phyloP scores from a whole-genome alignment of 495 filamentous ascomycete genomes.

The Tuber microsphaerosporum region DNA sequence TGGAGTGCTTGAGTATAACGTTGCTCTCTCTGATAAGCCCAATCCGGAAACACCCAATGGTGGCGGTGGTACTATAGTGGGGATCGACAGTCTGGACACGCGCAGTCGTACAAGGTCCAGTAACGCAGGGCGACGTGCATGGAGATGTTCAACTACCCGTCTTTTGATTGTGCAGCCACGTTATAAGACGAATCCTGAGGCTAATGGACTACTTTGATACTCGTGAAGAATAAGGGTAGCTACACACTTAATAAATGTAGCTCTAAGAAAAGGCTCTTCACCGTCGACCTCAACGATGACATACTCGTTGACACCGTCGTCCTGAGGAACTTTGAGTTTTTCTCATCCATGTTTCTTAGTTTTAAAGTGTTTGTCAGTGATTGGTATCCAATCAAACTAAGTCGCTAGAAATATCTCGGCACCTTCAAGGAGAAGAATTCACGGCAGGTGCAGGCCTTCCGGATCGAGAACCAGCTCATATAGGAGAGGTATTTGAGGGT shows the following conservation, averaged over 20 bases:
- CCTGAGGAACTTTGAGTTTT: slow-evolving; percentile 92
- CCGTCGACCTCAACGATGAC: too few relatives aligned
- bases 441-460: slow-evolving; percentile 86
- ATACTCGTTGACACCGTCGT: slow-evolving; percentile 94
- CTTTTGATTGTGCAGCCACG: too few relatives aligned
- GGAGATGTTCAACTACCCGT: too few relatives aligned
- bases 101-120: slow-evolving; percentile 59
- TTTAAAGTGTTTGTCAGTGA: slow-evolving; percentile 87
- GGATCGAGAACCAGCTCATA: slow-evolving; percentile 84
- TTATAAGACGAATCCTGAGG: too few relatives aligned
- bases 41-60: slow-evolving; percentile 43
- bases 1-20: slow-evolving; percentile 43
- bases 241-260: too few relatives aligned
- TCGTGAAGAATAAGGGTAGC: too few relatives aligned
- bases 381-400: slow-evolving; percentile 81
- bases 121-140: too few relatives aligned
- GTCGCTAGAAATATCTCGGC: slow-evolving; percentile 84
- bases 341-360: slow-evolving; percentile 86
- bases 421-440: slow-evolving; percentile 85
- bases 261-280: too few relatives aligned
- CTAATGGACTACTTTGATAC: too few relatives aligned
- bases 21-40: slow-evolving; percentile 42
- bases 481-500: slow-evolving; percentile 88
- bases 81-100: slow-evolving; percentile 46
- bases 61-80: slow-evolving; percentile 45